These are phyloP conservation scores for Phytophthora tentaculata DNA, from an alignment of 352 stramenopile species.

Conservation along the genomic window DNA sequence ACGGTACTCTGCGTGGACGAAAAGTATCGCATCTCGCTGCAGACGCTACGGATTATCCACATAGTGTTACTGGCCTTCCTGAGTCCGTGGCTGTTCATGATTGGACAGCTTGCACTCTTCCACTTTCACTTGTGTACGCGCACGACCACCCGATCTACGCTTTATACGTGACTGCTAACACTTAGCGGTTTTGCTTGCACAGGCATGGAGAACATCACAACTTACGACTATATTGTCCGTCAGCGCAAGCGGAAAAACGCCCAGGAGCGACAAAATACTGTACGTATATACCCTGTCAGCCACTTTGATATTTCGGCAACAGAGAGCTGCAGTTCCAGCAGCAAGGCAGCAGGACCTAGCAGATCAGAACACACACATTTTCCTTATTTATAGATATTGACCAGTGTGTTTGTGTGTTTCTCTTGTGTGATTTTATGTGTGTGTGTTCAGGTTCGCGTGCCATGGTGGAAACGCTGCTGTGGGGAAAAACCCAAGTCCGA, in stretches of 20 bases:
- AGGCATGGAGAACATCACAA: conserved; percentile 86
- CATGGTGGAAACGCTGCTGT: conserved; percentile 48
- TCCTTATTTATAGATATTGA: conserved; percentile 35
- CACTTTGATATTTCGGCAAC: conserved; percentile 14
- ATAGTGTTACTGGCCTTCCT: conserved; percentile 71
- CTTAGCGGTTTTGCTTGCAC: conserved; percentile 3
- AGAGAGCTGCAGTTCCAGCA: conserved; percentile 23
- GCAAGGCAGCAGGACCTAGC: conserved; percentile 14
- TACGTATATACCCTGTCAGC: conserved; percentile 78
- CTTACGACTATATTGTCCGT: conserved; percentile 89
- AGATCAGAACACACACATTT: conserved; percentile 15
- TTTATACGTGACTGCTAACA: not conserved
- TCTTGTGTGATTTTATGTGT: conserved; percentile 13
- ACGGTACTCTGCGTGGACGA: conserved; percentile 61
- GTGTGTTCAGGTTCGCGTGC: conserved; percentile 24
- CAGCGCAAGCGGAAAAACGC: conserved; percentile 80
- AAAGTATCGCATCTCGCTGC: conserved; percentile 59
- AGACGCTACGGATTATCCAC: conserved; percentile 69
- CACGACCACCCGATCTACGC: not conserved
- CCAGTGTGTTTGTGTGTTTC: conserved; percentile 9
- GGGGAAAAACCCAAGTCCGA: conserved; percentile 19
- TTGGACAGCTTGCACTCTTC: conserved; percentile 80
- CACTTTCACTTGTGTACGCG: conserved; percentile 86
- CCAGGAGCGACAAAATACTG: conserved; percentile 59
- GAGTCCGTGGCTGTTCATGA: conserved; percentile 78